Evolutionary conservation across 805 yeast genomes (phyloP), one percentile per base, ranked within the genome.

Genomic region (Ogataea degrootiae): DNA sequence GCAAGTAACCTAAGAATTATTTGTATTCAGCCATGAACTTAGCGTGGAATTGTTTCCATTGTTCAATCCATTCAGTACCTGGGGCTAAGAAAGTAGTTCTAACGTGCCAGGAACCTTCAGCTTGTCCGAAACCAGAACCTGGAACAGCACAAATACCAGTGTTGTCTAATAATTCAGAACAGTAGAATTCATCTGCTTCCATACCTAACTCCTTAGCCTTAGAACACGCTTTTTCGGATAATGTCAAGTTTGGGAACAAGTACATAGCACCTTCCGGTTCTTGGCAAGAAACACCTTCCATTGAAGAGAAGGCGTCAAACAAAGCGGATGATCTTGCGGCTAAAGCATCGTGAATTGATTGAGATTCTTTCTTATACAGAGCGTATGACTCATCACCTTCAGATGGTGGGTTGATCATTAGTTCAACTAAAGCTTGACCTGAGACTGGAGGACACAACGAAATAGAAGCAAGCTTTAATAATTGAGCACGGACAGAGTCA

Each of bases 81-180:
- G 98, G 97, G 14, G 99, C 96, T 61, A 94, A 75, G 73, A 94
- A 94, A 0, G 99, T 94, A 1, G 99, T 94, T 75, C 99, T 83
- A 59, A 94, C 77, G 64, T 94, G 99, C 71, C 76, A 85, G 4
- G 97, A 90, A 19, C 89, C 96, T 42, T 82, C 83, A 42, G 75
- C 85, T 70, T 94, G 99, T 33, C 98, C 97, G 60, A 94, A 94
- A 0, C 99, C 99, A 34, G 89, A 82, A 37, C 99, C 99, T 31
- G 99, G 98, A 52, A 94, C 96, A 39, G 96, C 88, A 69, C 99
- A 94, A 51, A 94, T 89, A 57, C 99, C 99, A 6, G 99, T 90
- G 41, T 71, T 67, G 54, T 92, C 92, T 55, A 94, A 75, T 49
- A 94, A 73, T 56, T 85, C 84, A 63, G 85, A 74, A 67, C 97